phyloP scores from a whole-genome alignment of 352 stramenopile genomes.

The Phytophthora tentaculata region DNA sequence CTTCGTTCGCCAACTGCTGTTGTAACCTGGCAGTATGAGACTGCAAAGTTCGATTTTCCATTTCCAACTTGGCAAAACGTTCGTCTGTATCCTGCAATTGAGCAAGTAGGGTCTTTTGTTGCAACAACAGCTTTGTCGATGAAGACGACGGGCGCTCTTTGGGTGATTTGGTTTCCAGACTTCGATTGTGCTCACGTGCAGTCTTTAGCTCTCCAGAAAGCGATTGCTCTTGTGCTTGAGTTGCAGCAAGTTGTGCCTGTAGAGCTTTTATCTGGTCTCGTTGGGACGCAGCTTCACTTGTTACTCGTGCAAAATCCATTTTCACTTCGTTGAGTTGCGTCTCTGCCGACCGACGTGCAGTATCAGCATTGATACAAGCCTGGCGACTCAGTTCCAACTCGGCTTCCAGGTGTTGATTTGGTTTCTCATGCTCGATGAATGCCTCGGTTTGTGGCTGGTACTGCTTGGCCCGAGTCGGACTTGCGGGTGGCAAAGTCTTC shows the following conservation, averaged over 20 bases:
- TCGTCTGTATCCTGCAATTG: slow-evolving; percentile 32
- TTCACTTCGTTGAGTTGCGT: slow-evolving; percentile 22
- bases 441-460: slow-evolving; percentile 18
- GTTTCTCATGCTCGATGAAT: slow-evolving; percentile 30
- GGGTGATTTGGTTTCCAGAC: slow-evolving; percentile 20
- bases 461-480: slow-evolving; percentile 20
- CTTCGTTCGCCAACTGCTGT: slow-evolving; percentile 29
- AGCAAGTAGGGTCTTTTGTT: slow-evolving; percentile 35
- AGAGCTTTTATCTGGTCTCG: slow-evolving; percentile 45
- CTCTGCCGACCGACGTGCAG: slow-evolving; percentile 14
- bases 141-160: slow-evolving; percentile 24
- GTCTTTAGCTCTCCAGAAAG: slow-evolving; percentile 22
- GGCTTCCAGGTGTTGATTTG: slow-evolving; percentile 29
- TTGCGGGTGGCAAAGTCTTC: slow-evolving; percentile 29
- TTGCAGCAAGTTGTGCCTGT: slow-evolving; percentile 42
- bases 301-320: slow-evolving; percentile 32
- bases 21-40: slow-evolving; percentile 21
- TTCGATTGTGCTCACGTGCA: slow-evolving; percentile 20
- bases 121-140: slow-evolving; percentile 28
- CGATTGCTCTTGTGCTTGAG: slow-evolving; percentile 18
- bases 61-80: slow-evolving; percentile 24
- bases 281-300: slow-evolving; percentile 39
- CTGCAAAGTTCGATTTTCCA: slow-evolving; percentile 24
- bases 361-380: slow-evolving; percentile 16
- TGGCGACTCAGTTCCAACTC: slow-evolving; percentile 31